Conservation (phyloP, 139 green algal species). For the Chlamydomonas schloesseri region DNA sequence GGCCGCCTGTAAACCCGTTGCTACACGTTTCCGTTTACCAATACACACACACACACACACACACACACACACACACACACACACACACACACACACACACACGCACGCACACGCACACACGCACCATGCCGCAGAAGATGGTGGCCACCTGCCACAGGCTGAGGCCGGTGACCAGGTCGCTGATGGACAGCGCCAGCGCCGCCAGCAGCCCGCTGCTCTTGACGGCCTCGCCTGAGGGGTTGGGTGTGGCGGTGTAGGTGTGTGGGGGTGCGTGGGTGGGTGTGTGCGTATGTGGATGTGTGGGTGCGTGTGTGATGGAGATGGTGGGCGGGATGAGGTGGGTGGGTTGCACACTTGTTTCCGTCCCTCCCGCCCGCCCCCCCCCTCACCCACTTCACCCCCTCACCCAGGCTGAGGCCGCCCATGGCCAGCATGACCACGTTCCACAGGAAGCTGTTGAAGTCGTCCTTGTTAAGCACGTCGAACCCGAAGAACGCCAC, state of each 20-base stretch:
- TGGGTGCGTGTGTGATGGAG: no score
- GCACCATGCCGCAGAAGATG: slow-evolving; percentile 67
- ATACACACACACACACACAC: no score
- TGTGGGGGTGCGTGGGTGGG: neutral
- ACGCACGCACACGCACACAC: no score
- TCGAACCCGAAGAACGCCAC: slow-evolving; percentile 83
- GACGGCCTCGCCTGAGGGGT: slow-evolving; percentile 60
- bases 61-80: no score
- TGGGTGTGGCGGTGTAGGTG: neutral
- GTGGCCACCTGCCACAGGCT: slow-evolving; percentile 58
- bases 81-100: no score
- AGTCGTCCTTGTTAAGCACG: slow-evolving; percentile 82
- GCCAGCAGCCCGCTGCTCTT: slow-evolving; percentile 65
- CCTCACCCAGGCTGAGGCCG: slow-evolving; percentile 72
- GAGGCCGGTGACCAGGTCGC: slow-evolving; percentile 42
- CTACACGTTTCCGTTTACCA: no score
- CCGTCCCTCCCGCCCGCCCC: no score
- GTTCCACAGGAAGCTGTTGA: slow-evolving; percentile 84
- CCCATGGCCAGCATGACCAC: slow-evolving; percentile 89
- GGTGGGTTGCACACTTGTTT: no score
- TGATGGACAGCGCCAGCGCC: slow-evolving; percentile 54
- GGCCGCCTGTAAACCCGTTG: no score
- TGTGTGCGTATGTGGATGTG: neutral
- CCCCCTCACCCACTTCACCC: neutral
- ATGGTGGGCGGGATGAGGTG: no score